Evolutionary conservation across 208 protist species (phyloP), one percentile per base, ranked within the genome.

Genomic region (Crithidia expoeki): DNA sequence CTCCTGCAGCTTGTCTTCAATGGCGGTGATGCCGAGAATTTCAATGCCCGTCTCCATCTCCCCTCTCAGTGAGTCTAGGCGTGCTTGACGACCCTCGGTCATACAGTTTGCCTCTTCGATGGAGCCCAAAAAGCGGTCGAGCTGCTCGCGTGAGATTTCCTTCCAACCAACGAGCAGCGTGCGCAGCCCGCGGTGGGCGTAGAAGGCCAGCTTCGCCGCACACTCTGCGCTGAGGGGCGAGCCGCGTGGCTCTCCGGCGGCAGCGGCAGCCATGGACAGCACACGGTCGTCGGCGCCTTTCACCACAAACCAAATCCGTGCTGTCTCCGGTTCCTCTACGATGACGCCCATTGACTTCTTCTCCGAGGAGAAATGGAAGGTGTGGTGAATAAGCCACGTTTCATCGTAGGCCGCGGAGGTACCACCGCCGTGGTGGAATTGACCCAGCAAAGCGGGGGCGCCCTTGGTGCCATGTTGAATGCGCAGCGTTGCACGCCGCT

Each of bases 1-100:
- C 4, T 97, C 89, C 84, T 99, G 99, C 33, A 99, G 79, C 74
- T 96, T 97, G 79, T 99, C 98, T 71, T 99, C 98, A 27, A 99
- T 99, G 0, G 95, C 98, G 0, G 97, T 97, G 38, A 95, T 91
- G 58, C 98, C 98, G 12, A 98, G 27, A 17, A 99, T 78, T 4
- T 66, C 30, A 11, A 99, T 64, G 34, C 88, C 72, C 2, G 36
- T 72, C 76, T 99, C 94, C 72, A 99, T 95, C 25, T 70, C 19
- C 33, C 34, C 30, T 3, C 86, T 88, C 59, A 95, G 33, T 23
- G 68, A 51, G 21, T 86, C 61, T n/a, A 96, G 19, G n/a, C 64
- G 12, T 21, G 80, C 77, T 63, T 88, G 72, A 3, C 90, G 73
- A 16, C 70, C 56, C 16, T 86, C 61, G 21, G 82, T 65, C 9